A percentile compares a stretch with the other conserved stretches of the same genome.
Conservation (phyloP, 441 rosid genomes). For the Brassica hybrid region DNA sequence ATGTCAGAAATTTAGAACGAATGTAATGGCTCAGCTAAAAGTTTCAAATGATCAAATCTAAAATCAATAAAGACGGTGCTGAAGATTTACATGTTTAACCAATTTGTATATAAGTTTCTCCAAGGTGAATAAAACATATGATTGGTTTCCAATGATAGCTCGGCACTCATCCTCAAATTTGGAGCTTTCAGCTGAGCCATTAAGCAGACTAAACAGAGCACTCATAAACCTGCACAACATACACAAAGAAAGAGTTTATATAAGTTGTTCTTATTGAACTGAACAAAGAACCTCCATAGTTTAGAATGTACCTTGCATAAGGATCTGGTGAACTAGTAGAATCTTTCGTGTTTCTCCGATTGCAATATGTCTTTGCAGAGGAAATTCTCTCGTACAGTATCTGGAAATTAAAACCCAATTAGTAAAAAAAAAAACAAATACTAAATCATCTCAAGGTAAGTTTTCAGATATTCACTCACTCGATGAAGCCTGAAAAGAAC, state of each 20-base stretch:
- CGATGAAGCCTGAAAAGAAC: slow-evolving; percentile 96
- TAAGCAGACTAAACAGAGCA: slow-evolving; percentile 85
- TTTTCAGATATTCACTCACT: too few relatives aligned
- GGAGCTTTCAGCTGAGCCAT: slow-evolving; percentile 90
- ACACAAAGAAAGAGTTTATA: not conserved
- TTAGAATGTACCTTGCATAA: slow-evolving; percentile 67
- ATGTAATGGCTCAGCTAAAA: too few relatives aligned
- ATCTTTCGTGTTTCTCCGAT: slow-evolving; percentile 62
- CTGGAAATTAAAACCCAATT: slow-evolving; percentile 46
- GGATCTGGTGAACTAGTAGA: too few relatives aligned
- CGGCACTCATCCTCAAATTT: slow-evolving; percentile 99
- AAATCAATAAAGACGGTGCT: slow-evolving; percentile 20
- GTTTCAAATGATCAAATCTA: slow-evolving; percentile 17
- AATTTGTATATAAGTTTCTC: slow-evolving; percentile 93
- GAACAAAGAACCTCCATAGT: not conserved
- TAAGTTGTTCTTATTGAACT: not conserved
- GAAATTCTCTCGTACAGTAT: slow-evolving; percentile 82
- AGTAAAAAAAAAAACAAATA: too few relatives aligned
- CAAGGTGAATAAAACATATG: slow-evolving; percentile 90
- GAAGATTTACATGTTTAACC: slow-evolving; percentile 80
- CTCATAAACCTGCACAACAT: slow-evolving; percentile 75
- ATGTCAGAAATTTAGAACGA: slow-evolving; percentile 28
- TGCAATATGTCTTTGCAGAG: slow-evolving; percentile 76
- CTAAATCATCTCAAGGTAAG: not conserved
- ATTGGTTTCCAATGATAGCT: slow-evolving; percentile 93